Evolutionary conservation across 495 filamentous ascomycete genomes (phyloP).

Genomic region (Neurospora sp.): DNA sequence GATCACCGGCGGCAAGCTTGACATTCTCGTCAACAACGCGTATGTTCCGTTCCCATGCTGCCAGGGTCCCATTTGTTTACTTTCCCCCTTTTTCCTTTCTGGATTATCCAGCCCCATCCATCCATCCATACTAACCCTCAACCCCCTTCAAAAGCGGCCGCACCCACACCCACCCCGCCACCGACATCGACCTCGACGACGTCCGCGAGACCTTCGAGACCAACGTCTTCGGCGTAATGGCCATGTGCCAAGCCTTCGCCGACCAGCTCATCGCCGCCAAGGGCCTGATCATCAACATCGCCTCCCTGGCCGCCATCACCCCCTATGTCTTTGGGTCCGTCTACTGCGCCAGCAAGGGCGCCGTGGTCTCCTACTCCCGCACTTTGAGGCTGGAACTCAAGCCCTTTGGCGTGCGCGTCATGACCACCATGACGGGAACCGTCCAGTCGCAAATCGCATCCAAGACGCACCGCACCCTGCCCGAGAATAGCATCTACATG

Average conservation of each 20-base stretch:
- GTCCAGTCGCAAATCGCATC: slow-evolving; percentile 36
- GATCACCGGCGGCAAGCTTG: slow-evolving; percentile 48
- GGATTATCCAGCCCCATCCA: not conserved
- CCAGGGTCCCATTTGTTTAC: not conserved
- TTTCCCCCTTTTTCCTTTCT: not conserved
- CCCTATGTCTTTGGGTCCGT: slow-evolving; percentile 38
- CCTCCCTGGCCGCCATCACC: slow-evolving; percentile 37
- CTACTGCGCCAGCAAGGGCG: slow-evolving; percentile 46
- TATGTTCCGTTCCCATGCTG: slow-evolving; percentile 13
- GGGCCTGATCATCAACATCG: slow-evolving; percentile 48
- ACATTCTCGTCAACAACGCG: slow-evolving; percentile 62
- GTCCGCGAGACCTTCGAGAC: slow-evolving; percentile 49
- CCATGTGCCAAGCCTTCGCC: slow-evolving; percentile 44
- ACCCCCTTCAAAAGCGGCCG: slow-evolving; percentile 30
- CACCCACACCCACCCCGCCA: slow-evolving; percentile 39
- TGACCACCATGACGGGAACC: slow-evolving; percentile 42
- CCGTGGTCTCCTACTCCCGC: slow-evolving; percentile 39
- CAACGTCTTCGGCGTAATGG: slow-evolving; percentile 52
- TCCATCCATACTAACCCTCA: not conserved
- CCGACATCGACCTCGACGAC: slow-evolving; percentile 41
- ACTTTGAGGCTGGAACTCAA: slow-evolving; percentile 44
- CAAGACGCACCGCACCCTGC: slow-evolving; percentile 27
- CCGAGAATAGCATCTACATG: slow-evolving; percentile 31
- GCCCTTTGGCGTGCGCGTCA: slow-evolving; percentile 45
- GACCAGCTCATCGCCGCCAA: slow-evolving; percentile 41